A percentile compares a stretch with the other conserved stretches of the same genome.
Evolutionary conservation across 306 rosid species (phyloP).

Genomic region (Cucumis sativus): Cucumber_9930_V3 NC_026660.2:26249501-26250000

Average conservation of each 20-base stretch:
- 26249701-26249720: neutral
- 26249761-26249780: neutral
- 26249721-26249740: neutral
- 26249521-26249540: neutral
- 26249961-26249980: slow-evolving; percentile 5
- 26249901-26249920: neutral
- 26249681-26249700: neutral
- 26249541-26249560: neutral
- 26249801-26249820: neutral
- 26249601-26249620: slow-evolving; percentile 9
- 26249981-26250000: neutral
- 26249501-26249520: neutral
- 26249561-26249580: slow-evolving; percentile 3
- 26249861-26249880: neutral
- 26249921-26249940: neutral
- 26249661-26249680: neutral
- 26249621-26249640: neutral
- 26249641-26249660: neutral
- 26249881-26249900: neutral
- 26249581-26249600: slow-evolving; percentile 5
- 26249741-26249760: neutral
- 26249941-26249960: neutral
- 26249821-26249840: neutral
- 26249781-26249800: neutral
- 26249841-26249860: neutral